Conservation (phyloP, 768 basidiomycete genomes). For the Lepiota venenata region DNA sequence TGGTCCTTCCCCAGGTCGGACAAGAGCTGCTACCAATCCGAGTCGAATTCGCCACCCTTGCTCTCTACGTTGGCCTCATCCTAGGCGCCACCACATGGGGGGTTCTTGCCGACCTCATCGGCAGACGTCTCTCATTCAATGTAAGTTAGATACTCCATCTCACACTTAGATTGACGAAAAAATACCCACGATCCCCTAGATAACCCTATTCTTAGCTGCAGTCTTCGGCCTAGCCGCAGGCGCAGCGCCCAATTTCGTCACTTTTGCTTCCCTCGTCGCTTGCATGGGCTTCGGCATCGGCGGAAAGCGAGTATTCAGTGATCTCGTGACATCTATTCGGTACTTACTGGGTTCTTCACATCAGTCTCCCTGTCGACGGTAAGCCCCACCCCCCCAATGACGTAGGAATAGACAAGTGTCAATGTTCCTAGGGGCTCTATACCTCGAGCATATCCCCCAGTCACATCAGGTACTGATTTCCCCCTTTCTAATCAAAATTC, state of each 20-base stretch:
- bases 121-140: constrained; percentile 44
- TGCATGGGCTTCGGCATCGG: constrained; percentile 66
- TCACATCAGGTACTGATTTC: constrained; percentile 6
- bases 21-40: constrained; percentile 39
- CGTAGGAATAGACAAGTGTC: neutral
- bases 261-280: constrained; percentile 50
- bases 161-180: neutral
- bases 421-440: constrained; percentile 4
- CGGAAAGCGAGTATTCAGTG: constrained; percentile 33
- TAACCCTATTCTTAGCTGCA: constrained; percentile 64
- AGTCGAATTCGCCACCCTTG: constrained; percentile 43
- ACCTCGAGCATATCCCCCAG: constrained; percentile 9
- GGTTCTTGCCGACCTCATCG: constrained; percentile 45
- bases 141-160: constrained; percentile 13
- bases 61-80: constrained; percentile 45
- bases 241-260: constrained; percentile 48
- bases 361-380: constrained; percentile 7
- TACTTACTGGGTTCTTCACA: neutral
- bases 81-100: constrained; percentile 49
- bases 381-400: constrained; percentile 34
- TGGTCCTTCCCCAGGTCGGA: constrained; percentile 41
- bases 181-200: constrained; percentile 39
- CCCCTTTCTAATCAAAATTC: neutral
- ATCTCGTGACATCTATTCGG: no score
- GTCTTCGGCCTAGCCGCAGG: constrained; percentile 66